Evolutionary conservation across 2,329 filamentous ascomycete species (phyloP).

Genomic region (Cladosporium sp.): DNA sequence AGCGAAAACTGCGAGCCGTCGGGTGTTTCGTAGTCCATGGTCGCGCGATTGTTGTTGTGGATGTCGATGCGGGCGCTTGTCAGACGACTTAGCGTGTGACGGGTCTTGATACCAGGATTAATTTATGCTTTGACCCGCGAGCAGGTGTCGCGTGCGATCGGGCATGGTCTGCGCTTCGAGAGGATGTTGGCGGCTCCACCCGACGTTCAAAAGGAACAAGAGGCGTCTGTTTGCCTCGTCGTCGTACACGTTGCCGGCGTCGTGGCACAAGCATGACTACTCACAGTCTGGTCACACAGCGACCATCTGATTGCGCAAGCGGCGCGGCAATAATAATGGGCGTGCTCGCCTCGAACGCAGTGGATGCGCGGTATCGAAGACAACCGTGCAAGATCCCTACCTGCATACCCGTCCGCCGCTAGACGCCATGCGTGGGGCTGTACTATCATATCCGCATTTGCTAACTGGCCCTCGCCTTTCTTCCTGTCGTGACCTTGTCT

Average conservation of each 20-base stretch:
- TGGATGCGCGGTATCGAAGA: slow-evolving; percentile 8
- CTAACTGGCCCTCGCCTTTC: neutral
- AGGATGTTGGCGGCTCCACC: neutral
- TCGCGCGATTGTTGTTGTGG: neutral
- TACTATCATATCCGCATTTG: neutral
- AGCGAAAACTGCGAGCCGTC: slow-evolving; percentile 28
- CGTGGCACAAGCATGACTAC: neutral
- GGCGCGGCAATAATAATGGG: slow-evolving; percentile 2
- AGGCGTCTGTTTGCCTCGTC: slow-evolving; percentile 1
- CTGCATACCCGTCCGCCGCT: slow-evolving; percentile 1
- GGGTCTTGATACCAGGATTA: neutral
- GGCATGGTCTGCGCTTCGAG: neutral
- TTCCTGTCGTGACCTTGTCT: neutral
- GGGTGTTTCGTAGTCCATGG: slow-evolving; percentile 28
- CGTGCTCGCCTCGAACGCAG: neutral
- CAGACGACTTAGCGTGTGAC: neutral
- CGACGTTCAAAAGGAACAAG: no score
- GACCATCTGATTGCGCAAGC: neutral
- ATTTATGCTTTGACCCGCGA: neutral
- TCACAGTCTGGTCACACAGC: neutral
- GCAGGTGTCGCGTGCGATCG: neutral
- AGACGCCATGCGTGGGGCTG: slow-evolving; percentile 9
- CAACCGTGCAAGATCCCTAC: slow-evolving; percentile 6
- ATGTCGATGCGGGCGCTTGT: neutral
- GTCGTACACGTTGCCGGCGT: neutral